Evolutionary conservation across 768 basidiomycete species (phyloP).

Genomic region (Podaxis rugospora): DNA sequence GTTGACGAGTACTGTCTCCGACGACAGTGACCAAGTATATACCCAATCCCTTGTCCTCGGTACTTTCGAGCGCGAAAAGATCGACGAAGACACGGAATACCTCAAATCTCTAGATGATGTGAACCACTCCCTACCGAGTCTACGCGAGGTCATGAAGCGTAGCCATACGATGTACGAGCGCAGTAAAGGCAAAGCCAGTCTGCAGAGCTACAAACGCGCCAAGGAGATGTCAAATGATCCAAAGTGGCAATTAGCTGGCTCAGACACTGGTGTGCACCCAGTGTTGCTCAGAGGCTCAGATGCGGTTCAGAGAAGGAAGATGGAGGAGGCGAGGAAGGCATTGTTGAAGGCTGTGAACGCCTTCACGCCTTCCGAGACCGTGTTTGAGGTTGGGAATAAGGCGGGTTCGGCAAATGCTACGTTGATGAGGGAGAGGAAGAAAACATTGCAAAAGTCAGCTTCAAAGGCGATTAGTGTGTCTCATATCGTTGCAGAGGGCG

Average conservation of each 20-base stretch:
- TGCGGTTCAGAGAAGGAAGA: conserved; percentile 29
- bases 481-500: conserved; percentile 28
- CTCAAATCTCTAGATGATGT: conserved; percentile 59
- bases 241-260: conserved; percentile 66
- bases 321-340: conserved; percentile 55
- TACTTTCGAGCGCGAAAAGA: conserved; percentile 68
- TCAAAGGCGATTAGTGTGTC: conserved; percentile 39
- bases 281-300: conserved; percentile 45
- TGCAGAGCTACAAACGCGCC: conserved; percentile 80
- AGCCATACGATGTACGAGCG: conserved; percentile 95
- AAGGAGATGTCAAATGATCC: conserved; percentile 79
- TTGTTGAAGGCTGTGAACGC: conserved; percentile 73
- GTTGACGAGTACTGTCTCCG: conserved; percentile 47
- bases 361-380: conserved; percentile 85
- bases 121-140: conserved; percentile 57
- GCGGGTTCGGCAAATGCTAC: conserved; percentile 57
- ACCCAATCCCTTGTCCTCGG: conserved; percentile 76
- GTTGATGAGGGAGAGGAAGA: conserved; percentile 87
- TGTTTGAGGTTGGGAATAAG: conserved; percentile 83
- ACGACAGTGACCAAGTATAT: conserved; percentile 56
- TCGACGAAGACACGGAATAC: conserved; percentile 86
- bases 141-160: conserved; percentile 81
- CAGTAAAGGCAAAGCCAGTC: conserved; percentile 85
- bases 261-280: conserved; percentile 69
- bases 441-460: conserved; percentile 64